Evolutionary conservation across 345 rosid genomes (phyloP).

Genomic region (Salix exigua): DNA sequence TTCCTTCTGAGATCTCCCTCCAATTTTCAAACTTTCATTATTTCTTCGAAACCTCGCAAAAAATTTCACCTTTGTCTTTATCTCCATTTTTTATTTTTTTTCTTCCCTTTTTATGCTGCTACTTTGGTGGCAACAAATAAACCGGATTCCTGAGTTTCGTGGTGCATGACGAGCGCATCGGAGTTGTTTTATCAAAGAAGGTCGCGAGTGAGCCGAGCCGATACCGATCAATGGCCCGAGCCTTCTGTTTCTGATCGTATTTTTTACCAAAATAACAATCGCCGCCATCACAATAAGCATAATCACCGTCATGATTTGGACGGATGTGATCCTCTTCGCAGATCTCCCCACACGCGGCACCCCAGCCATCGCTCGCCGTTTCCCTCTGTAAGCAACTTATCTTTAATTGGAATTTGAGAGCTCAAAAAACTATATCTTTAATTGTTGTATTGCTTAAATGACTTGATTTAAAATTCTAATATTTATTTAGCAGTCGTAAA

Average conservation of each 20-base stretch:
- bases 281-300: constrained; percentile 39
- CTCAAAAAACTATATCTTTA: background rate
- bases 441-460: background rate
- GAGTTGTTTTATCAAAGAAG: constrained; percentile 81
- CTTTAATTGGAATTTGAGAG: background rate
- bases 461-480: background rate
- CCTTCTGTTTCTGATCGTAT: constrained; percentile 36
- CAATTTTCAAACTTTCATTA: background rate
- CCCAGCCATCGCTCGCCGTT: constrained; percentile 28
- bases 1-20: background rate
- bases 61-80: background rate
- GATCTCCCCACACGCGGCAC: constrained; percentile 50
- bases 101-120: background rate
- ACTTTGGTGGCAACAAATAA: background rate
- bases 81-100: background rate
- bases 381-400: constrained; percentile 35
- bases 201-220: constrained; percentile 57
- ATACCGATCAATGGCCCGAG: constrained; percentile 38
- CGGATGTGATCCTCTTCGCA: constrained; percentile 54
- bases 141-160: background rate
- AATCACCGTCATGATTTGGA: constrained; percentile 52
- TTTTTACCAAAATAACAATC: constrained; percentile 33
- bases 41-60: background rate
- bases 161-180: constrained; percentile 88
- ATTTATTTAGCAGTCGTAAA: background rate